phyloP scores from a whole-genome alignment of 768 basidiomycete species.

The Boletus rubescentipes region DNA sequence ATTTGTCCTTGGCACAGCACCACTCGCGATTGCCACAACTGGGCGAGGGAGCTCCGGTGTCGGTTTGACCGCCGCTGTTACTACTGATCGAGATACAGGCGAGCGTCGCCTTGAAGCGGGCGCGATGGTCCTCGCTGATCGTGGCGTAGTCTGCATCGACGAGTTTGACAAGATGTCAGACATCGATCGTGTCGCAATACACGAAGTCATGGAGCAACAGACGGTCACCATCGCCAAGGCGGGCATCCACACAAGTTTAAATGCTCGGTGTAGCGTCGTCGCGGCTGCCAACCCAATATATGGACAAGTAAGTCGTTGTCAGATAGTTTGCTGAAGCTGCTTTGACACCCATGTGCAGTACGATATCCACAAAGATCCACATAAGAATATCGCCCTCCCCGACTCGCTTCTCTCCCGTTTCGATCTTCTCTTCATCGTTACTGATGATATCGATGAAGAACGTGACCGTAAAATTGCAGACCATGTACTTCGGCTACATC shows the following conservation, averaged over 20 bases:
- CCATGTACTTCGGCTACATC: constrained; percentile 95
- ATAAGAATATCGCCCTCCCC: constrained; percentile 96
- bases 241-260: constrained; percentile 96
- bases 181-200: constrained; percentile 96
- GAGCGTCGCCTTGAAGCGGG: constrained; percentile 97
- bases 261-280: constrained; percentile 96
- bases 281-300: constrained; percentile 99
- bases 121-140: constrained; percentile 98
- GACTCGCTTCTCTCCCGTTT: constrained; percentile 98
- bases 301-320: constrained; percentile 66
- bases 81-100: constrained; percentile 96
- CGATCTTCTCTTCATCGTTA: constrained; percentile 96
- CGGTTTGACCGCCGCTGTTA: constrained; percentile 97
- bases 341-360: constrained; percentile 55
- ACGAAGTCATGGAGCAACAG: constrained; percentile 99
- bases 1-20: constrained; percentile 94
- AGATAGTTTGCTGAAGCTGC: not conserved
- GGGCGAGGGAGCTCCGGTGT: constrained; percentile 98
- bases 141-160: constrained; percentile 98
- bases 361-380: constrained; percentile 98
- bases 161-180: constrained; percentile 99
- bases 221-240: constrained; percentile 99
- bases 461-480: constrained; percentile 94
- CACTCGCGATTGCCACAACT: constrained; percentile 96
- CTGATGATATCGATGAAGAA: constrained; percentile 95